Evolutionary conservation across 352 stramenopile genomes (phyloP).

Genomic region (Phytophthora vignae): DNA sequence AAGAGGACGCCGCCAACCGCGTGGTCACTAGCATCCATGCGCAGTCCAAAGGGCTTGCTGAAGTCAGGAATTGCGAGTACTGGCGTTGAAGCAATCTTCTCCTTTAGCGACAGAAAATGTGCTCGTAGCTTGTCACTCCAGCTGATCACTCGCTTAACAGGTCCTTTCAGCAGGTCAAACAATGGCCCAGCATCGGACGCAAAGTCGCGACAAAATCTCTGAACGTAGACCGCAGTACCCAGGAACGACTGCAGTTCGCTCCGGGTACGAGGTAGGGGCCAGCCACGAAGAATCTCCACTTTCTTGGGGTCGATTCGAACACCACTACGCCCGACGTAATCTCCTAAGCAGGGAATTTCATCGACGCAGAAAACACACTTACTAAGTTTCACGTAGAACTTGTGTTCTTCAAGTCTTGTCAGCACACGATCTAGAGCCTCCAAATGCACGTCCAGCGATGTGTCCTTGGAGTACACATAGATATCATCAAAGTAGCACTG

Average conservation of each 20-base stretch:
- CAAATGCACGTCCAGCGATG: constrained; percentile 5
- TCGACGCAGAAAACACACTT: constrained; percentile 30
- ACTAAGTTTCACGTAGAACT: constrained; percentile 33
- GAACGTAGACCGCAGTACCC: constrained; percentile 15
- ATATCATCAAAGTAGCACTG: constrained; percentile 25
- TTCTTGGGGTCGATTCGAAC: constrained; percentile 33
- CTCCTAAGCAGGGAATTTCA: constrained; percentile 33
- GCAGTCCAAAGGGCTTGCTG: not conserved
- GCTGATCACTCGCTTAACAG: not conserved
- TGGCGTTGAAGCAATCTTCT: not conserved
- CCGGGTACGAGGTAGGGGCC: constrained; percentile 18
- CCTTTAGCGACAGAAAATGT: constrained; percentile 8
- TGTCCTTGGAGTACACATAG: constrained; percentile 21
- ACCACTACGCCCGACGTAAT: constrained; percentile 27
- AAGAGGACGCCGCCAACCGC: constrained; percentile 16
- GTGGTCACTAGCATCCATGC: constrained; percentile 19
- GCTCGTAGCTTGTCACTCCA: not conserved
- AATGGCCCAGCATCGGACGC: constrained; percentile 14
- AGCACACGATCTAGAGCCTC: constrained; percentile 21
- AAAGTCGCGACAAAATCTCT: constrained; percentile 20
- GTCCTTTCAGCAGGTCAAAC: constrained; percentile 18
- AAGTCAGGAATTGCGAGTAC: constrained; percentile 14
- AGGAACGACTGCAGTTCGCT: constrained; percentile 20
- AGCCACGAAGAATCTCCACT: constrained; percentile 15
- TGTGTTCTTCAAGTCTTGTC: not conserved